Base-by-base conservation (phyloP, 1,139 yeast genomes). In the Scheffersomyces cryptocercus region DNA sequence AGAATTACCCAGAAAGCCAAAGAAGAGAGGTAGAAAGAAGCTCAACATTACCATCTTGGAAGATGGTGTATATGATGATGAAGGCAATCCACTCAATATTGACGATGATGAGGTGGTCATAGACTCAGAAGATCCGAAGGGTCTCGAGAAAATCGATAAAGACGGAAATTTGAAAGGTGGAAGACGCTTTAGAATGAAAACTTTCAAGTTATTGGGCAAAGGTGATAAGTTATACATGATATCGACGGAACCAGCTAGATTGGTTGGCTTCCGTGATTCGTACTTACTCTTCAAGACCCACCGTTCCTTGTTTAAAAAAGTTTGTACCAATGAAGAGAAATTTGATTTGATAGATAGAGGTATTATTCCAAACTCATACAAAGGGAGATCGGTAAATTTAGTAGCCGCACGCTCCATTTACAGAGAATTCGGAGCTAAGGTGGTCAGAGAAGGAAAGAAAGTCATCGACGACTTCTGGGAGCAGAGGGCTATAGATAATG, bases 201-300 rank as follows among this genome's bases (percentile, higher is more conserved):
- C 95, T 0, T 93, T 93, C 65, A 88, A 88, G 4, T 78, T 91
- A 9, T 66, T 77, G 36, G 89, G 87, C 4, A 79, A 84, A 46
- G 97, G 96, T 3, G 79, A 82, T 33, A 75, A 83, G 49, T 73
- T 84, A 46, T 93, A 82, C 63, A 90, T 93, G 96, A 79, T 93
- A 38, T 87, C 97, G 2, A 91, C 98, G 0, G 98, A 91, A 60
- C 97, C 97, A 1, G 98, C 99, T 0, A 77, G 98, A 53, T 81
- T 91, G 56, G 90, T 91, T 53, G 98, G 98, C 3, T 90, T 90
- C 67, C 77, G 98, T 55, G 99, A 93, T 62, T 89, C 97, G 1
- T 91, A 93, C 58, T 74, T 90, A 44, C 74, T 93, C 49, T 93
- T 93, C 70, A 95, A 90, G 60, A 88, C 91, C 41, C 97, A 93